Evolutionary conservation across 768 basidiomycete species (phyloP), one percentile per base, ranked within the genome.

Genomic region (Tephrocybe rancida): DNA sequence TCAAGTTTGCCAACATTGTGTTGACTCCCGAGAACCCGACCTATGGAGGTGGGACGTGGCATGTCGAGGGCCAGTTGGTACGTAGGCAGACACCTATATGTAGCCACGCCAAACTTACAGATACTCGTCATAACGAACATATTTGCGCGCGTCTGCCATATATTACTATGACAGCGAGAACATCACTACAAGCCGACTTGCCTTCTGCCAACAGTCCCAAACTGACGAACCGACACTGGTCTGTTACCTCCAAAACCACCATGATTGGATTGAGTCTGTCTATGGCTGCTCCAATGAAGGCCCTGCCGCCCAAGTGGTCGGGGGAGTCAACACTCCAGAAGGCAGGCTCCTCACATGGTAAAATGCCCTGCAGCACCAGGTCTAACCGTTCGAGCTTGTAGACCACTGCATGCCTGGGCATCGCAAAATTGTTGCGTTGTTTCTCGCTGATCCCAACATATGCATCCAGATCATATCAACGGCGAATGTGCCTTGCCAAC

Each of bases 11-110:
- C 2, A 67, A 65, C 34, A 70, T 71, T 48, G 62, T 66, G 41
- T 50, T 74, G 19, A 73, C 70, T 0, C 73, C 73, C 16, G 69
- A 74, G 26, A 67, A 69, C 41, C 73, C 73, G 0, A 51, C 59
- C 3, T 75, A 74, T 56, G 54, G 48, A 0, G 72, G 73, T n/a
- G 72, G 74, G 13, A 62, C 61, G 2, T 76, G 74, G 73, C 73
- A 73, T 41, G 65, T 74, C 41, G 74, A 75, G 58, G 74, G 69
- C 4, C 58, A 59, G 42, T 52, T 70, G 47, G 57, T 61, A 37
- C 1, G 50, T 42, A 32, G 5, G 5, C 13, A 24, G 11, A n/a
- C 2, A 30, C 37, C 16, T 27, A 1, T 13, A 18, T 21, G 5
- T 22, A 16, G 22, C 32, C 22, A 13, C 32, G 25, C 29, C n/a